A percentile compares a stretch with the other conserved stretches of the same genome.
Evolutionary conservation across 257 asterid species (phyloP).

Genomic region (Solanum lignicaule): DNA sequence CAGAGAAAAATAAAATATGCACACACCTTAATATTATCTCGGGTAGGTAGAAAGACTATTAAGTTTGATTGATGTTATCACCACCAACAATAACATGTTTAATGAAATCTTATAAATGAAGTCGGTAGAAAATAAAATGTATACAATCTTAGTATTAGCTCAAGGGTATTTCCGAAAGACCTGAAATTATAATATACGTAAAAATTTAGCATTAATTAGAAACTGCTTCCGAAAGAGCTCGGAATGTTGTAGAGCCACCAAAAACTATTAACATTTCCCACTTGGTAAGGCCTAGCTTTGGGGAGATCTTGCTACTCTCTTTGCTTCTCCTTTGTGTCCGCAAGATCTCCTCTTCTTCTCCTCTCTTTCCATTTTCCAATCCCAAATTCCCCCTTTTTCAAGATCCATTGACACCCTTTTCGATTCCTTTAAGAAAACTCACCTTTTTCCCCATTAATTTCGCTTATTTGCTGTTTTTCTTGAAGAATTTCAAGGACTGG

Average conservation of each 20-base stretch:
- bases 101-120: too few relatives aligned
- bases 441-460: neutral
- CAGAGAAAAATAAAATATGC: too few relatives aligned
- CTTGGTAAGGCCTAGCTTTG: neutral
- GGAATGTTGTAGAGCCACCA: neutral
- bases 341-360: neutral
- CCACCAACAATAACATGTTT: accelerated
- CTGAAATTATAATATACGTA: too few relatives aligned
- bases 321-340: neutral
- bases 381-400: neutral
- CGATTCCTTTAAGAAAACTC: neutral
- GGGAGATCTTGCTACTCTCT: neutral
- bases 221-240: neutral
- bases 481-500: neutral
- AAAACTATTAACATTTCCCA: neutral
- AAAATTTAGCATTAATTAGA: too few relatives aligned
- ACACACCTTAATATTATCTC: too few relatives aligned
- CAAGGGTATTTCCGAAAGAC: too few relatives aligned
- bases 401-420: neutral
- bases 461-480: neutral
- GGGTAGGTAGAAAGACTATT: neutral
- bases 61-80: neutral
- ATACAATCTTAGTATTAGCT: too few relatives aligned
- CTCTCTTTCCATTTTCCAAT: neutral
- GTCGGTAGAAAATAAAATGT: accelerated